Conservation (phyloP, 768 basidiomycete genomes). For the Nidularia pulvinata region DNA sequence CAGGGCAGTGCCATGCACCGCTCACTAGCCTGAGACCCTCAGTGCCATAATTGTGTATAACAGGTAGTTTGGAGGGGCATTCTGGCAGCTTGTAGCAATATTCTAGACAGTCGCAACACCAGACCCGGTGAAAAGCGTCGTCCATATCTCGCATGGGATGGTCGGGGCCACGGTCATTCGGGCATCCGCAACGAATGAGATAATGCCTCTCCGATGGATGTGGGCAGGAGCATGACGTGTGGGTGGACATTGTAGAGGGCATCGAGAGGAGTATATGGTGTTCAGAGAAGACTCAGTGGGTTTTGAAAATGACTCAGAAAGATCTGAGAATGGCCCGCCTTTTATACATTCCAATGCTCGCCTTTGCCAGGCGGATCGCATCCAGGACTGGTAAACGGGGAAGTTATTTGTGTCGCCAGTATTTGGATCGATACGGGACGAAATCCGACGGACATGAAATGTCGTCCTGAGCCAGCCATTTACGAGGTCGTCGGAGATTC, state of each 20-base stretch:
- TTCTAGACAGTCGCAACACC: conserved; percentile 26
- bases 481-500: conserved; percentile 2
- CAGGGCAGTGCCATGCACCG: too few relatives aligned
- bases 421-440: not conserved
- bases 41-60: conserved; percentile 1
- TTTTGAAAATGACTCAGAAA: not conserved
- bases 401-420: too few relatives aligned
- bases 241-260: not conserved
- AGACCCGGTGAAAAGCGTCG: conserved; percentile 27
- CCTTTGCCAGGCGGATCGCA: too few relatives aligned
- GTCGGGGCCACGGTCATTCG: conserved; percentile 18
- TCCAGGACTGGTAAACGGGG: too few relatives aligned
- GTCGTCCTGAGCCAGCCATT: conserved; percentile 1
- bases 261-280: not conserved
- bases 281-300: not conserved
- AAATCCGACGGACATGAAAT: conserved; percentile 2
- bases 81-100: conserved; percentile 20
- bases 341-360: too few relatives aligned
- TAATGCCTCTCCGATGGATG: conserved; percentile 18
- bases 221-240: conserved; percentile 13
- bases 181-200: conserved; percentile 30
- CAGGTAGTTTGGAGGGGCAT: conserved; percentile 14
- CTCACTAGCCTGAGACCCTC: too few relatives aligned
- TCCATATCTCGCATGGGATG: conserved; percentile 25
- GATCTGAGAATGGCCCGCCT: not conserved